A percentile compares a stretch with the other conserved stretches of the same genome.
phyloP scores from a whole-genome alignment of 768 basidiomycete species.

The Trametes punicea region DNA sequence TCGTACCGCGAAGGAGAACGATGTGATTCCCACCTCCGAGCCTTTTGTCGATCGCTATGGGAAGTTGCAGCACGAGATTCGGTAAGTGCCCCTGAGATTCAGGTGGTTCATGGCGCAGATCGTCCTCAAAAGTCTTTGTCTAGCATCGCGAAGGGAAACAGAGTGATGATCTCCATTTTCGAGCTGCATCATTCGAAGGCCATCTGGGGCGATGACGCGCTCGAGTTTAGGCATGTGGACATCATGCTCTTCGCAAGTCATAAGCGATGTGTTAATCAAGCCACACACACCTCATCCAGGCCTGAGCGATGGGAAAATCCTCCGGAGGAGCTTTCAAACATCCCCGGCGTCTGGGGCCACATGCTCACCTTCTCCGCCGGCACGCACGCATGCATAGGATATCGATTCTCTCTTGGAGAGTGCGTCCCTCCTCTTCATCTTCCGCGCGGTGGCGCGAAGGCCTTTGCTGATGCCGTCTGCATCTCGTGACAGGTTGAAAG shows the following conservation, averaged over 20 bases:
- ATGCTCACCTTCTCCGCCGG: slow-evolving; percentile 61
- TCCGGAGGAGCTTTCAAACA: slow-evolving; percentile 39
- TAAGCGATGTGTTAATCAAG: not conserved
- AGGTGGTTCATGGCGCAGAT: not conserved
- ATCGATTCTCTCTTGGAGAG: slow-evolving; percentile 59
- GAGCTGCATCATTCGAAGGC: slow-evolving; percentile 47
- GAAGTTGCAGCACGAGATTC: slow-evolving; percentile 20
- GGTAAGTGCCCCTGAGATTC: slow-evolving; percentile 27
- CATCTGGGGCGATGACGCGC: slow-evolving; percentile 61
- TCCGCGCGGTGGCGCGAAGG: too few relatives aligned
- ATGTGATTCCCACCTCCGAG: slow-evolving; percentile 49
- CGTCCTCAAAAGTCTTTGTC: not conserved
- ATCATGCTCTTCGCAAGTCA: not conserved
- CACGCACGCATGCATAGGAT: slow-evolving; percentile 62
- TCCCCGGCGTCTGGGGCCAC: slow-evolving; percentile 63
- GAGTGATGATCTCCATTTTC: slow-evolving; percentile 47
- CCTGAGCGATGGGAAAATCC: slow-evolving; percentile 58
- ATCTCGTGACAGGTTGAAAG: too few relatives aligned
- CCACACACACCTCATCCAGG: slow-evolving; percentile 31
- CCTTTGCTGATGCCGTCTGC: too few relatives aligned
- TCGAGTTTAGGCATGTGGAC: slow-evolving; percentile 50
- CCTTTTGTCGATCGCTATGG: slow-evolving; percentile 28
- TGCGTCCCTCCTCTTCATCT: slow-evolving; percentile 33
- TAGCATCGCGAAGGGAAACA: slow-evolving; percentile 28
- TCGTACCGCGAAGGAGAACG: slow-evolving; percentile 42